Base-by-base conservation (phyloP, 768 basidiomycete genomes). In the Agrocybe praecox region DNA sequence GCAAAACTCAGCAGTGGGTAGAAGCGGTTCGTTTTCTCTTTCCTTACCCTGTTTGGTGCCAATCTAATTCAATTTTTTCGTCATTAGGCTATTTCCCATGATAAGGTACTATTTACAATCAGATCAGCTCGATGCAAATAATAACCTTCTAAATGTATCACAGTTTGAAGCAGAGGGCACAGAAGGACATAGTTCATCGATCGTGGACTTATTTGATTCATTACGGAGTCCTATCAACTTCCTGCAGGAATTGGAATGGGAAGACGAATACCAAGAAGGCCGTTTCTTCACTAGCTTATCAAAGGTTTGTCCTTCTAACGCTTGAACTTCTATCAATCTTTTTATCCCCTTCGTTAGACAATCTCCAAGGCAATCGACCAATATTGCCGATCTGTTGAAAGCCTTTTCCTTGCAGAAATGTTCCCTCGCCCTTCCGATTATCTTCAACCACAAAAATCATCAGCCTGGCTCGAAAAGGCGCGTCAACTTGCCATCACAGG, bases 191-290 rank as follows among this genome's bases (percentile, higher is more conserved):
- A 96, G 94, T 63, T 95, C 96, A n/a, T 98, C 96, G 0, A 96
- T 99, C 53, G 88, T 95, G 21, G 97, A 99, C 72, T 80, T 99
- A 1, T 98, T 98, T 66, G 94, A 94, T 60, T 97, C 95, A 2
- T 80, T 98, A 53, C 86, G 92, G 49, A 94, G 92, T 63, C 94
- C 96, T 0, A 89, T 95, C 65, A 83, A 84, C 55, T 95, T 97
- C 73, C 72, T 99, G 45, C 84, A 92, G 69, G 91, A 92, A 47
- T 76, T 99, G 40, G 84, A 95, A 58, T 99, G 97, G 97, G 87
- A 89, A 11, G 93, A 98, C 67, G 85, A 87, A 48, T 91, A 90
- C 61, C 90, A 96, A 68, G 83, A 92, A 57, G 94, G 94, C 3
- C 80, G 88, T 46, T 99, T 98, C 72, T 90, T 92, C 65, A 97